Evolutionary conservation across 768 basidiomycete species (phyloP), one percentile per base, ranked within the genome.

Genomic region (Tricholoma hemisulphureum): DNA sequence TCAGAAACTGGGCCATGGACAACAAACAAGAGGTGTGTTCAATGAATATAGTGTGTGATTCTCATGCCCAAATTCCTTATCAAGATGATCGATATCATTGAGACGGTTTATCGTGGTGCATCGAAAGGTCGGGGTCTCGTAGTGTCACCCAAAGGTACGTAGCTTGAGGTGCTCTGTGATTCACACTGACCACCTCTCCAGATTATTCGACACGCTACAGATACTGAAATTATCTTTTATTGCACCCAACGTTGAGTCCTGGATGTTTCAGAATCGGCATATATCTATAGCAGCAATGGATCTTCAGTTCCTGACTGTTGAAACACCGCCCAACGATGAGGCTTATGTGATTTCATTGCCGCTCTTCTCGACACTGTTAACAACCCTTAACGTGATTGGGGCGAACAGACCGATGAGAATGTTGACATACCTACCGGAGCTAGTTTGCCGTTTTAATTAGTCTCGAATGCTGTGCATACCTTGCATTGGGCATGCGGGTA

Each of bases 61-160:
- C 16, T 57, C 53, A 49, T 50, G 24, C 53, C 51, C 53, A 58
- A 31, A 52, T 26, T 24, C 6, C 31, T 10, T 32, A 59, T 37
- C 3, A 26, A 98, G 94, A 77, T 98, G 70, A 95, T 98, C 66
- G 96, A 98, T 71, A 95, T 98, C 64, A 87, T 98, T 64, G 96
- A 98, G 74, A 98, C 97, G 9, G 96, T 98, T 6, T 98, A 98
- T 72, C 87, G 97, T 61, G 97, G 97, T 28, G 97, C 97, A 1
- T 94, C 94, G 1, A 98, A 98, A 67, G 97, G 96, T 11, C 89
- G 96, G 55, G 95, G 97, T 92, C 78, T 98, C 28, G 96, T 98
- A 31, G 95, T 97, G 13, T 95, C 95, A 0, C 95, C 95, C 0
- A 95, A 94, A 82, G 95, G 95, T 92, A 21, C 24, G 81, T 7